Base-by-base conservation (phyloP, 768 basidiomycete species). In the Amanita inopinata region DNA sequence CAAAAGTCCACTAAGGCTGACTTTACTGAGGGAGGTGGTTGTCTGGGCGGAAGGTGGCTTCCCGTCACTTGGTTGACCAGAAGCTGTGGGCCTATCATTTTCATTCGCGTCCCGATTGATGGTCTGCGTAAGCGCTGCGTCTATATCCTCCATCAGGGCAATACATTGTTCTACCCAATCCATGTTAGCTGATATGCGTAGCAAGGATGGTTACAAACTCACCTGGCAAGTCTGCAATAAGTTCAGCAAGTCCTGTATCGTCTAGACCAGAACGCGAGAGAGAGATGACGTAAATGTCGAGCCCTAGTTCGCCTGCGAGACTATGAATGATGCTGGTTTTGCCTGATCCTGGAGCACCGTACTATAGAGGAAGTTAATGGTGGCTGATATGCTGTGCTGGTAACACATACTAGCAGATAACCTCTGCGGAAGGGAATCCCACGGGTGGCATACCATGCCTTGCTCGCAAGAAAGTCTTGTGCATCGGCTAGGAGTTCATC, bases 371-470 rank as follows among this genome's bases (percentile, higher is more conserved):
- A 24, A 23, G 45, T 15, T n/a, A 22, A 18, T 12, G 37, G 28
- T 33, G 28, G 18, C 27, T 18, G 9, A 34, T 20, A 18, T 18
- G 17, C 19, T 19, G 23, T 5, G 20, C 22, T 15, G 27, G 10
- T 31, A 25, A 10, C 5, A 20, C 41, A 38, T 28, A 51, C 55
- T 15, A 86, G 66, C n/a, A 87, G 70, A 54, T 84, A 85, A 9
- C 87, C 86, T 9, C 85, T 69, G 14, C 84, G 77, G 63, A 83
- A 88, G 1, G 87, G 86, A 45, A 89, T 87, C 0, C 84, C 86
- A 39, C 85, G 76, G 8, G 75, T 74, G 1, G 71, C 53, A 49
- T 89, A 89, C 87, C 87, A 89, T 14, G 61, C 44, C 50, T 78
- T 82, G 49, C 77, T 82, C 7, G 57, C 56, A 40, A 88, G 59